Conservation (phyloP, 139 green algal species). For the Chlamydomonas sp. region DNA sequence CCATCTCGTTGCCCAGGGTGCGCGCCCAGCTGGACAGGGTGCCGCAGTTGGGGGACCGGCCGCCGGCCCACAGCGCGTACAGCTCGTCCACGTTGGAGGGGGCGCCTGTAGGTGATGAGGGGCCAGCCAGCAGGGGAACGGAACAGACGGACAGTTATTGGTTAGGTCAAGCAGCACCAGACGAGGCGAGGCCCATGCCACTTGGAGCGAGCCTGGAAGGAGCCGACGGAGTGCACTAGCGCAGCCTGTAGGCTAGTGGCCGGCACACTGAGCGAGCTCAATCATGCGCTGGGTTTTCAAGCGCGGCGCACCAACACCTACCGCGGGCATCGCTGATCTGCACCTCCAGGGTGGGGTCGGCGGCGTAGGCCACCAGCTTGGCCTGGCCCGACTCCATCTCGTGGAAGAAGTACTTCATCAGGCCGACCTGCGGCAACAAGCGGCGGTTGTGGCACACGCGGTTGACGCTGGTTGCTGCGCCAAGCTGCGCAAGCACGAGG, state of each 20-base stretch:
- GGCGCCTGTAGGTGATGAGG: not conserved
- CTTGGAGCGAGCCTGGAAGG: not conserved
- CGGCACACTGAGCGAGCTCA: not conserved
- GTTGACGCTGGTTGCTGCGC: too few relatives aligned
- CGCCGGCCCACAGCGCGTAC: constrained; percentile 13
- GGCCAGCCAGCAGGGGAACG: not conserved
- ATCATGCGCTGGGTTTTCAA: not conserved
- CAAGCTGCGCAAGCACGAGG: too few relatives aligned
- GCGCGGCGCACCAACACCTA: not conserved
- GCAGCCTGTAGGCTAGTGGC: too few relatives aligned
- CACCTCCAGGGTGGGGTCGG: too few relatives aligned
- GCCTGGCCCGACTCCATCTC: not conserved
- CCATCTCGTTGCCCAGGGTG: not conserved
- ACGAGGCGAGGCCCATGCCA: too few relatives aligned
- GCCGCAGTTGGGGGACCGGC: not conserved
- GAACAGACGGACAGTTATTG: too few relatives aligned
- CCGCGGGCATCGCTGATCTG: too few relatives aligned
- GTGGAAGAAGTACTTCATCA: not conserved
- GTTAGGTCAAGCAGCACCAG: too few relatives aligned
- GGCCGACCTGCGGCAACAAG: not conserved
- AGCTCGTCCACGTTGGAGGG: constrained; percentile 23
- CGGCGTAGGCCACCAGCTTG: too few relatives aligned
- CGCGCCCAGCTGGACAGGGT: not conserved
- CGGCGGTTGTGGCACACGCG: too few relatives aligned
- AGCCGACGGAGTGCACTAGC: too few relatives aligned